Percentiles rank a stretch among this genome's conserved stretches.
Conservation (phyloP, 2,329 filamentous ascomycete species). For the Fusarium sp. region DNA sequence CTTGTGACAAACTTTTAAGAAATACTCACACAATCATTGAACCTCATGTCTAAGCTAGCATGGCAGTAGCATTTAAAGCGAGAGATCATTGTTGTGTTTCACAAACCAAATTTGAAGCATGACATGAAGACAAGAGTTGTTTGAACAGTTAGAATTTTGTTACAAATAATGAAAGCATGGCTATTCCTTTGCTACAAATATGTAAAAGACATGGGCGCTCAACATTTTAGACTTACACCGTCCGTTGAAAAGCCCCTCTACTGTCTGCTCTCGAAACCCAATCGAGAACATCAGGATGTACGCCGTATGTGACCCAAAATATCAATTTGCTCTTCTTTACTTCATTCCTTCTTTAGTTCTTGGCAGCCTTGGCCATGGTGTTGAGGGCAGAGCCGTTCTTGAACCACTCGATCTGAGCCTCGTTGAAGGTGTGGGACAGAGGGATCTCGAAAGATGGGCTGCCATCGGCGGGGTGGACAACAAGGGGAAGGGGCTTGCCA, state of each 20-base stretch:
- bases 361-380: conserved; percentile 88
- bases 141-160: conserved; percentile 47
- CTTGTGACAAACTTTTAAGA: neutral
- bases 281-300: conserved; percentile 48
- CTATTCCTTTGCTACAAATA: conserved; percentile 44
- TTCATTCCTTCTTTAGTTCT: conserved; percentile 49
- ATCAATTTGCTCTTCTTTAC: conserved; percentile 38
- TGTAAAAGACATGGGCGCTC: conserved; percentile 41
- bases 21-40: neutral
- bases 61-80: neutral
- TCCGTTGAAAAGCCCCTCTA: conserved; percentile 41
- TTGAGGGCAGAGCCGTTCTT: conserved; percentile 97
- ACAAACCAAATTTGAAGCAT: neutral
- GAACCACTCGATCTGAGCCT: conserved; percentile 98
- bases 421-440: conserved; percentile 97
- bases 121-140: neutral
- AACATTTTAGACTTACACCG: conserved; percentile 35
- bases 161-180: conserved; percentile 48
- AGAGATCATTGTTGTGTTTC: neutral
- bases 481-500: conserved; percentile 92
- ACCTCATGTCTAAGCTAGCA: neutral
- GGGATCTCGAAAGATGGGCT: conserved; percentile 79
- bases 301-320: conserved; percentile 44
- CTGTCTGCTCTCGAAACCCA: conserved; percentile 43
- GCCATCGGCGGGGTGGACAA: conserved; percentile 91